Evolutionary conservation across 2,329 filamentous ascomycete species (phyloP), one percentile per base, ranked within the genome.

Genomic region (Trichoderma sp.): DNA sequence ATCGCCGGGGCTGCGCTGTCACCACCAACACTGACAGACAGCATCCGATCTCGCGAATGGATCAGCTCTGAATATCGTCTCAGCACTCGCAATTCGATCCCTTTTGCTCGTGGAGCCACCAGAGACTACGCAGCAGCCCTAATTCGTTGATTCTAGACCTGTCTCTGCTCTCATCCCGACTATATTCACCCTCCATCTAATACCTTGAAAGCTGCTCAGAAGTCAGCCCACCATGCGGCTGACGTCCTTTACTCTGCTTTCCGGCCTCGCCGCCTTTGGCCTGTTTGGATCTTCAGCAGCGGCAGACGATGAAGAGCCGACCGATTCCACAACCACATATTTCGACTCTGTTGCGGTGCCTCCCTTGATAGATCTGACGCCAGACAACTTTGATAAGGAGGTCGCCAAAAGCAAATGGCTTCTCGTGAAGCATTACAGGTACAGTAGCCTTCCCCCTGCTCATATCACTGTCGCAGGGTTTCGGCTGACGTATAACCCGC

Each of bases 311-410:
- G 59, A 67, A 10, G 80, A 79, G 42, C 77, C 80, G 10, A 78
- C 80, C 66, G 74, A 73, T 37, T 74, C 73, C 35, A 79, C 82
- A 70, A 78, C 77, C 69, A 91, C 89, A 34, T 81, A 81, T 48
- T 92, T 92, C 81, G 90, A 92, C 74, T 86, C 83, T 70, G 83
- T 89, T 73, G 82, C 82, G 45, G 90, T 93, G 42, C 90, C 90
- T 39, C 87, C 89, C 5, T 79, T 91, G 74, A 78, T 84, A 52
- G 86, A 90, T 73, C 75, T 93, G 70, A 86, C 83, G 2, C 83
- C 84, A 32, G 78, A 83, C 52, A 89, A 82, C 71, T 85, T 89
- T 71, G 84, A 88, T 5, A 80, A 84, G 39, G 84, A 87, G 71
- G 78, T 86, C 54, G 85, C 85, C 70, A 81, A 80, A 65, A 79